These are phyloP conservation scores for Diplodia corticola DNA, from an alignment of 2,329 filamentous ascomycete genomes.

Conservation along the genomic window DNA sequence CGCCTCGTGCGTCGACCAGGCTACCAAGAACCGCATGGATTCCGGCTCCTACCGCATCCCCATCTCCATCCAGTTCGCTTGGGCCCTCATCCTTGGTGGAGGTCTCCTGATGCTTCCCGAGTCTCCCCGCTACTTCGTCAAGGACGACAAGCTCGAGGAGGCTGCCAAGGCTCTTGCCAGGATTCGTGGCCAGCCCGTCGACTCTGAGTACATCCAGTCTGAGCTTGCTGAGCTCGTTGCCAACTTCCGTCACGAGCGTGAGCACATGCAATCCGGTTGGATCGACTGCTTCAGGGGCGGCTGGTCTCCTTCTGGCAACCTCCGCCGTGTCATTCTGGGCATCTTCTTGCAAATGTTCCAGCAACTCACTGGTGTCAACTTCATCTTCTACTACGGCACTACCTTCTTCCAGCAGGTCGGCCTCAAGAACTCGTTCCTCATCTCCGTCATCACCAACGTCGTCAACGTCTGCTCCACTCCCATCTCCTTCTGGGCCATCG, in stretches of 20 bases:
- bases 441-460: constrained; percentile 80
- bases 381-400: constrained; percentile 69
- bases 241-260: constrained; percentile 59
- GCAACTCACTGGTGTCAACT: constrained; percentile 81
- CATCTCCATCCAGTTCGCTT: constrained; percentile 76
- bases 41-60: constrained; percentile 69
- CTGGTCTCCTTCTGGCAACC: constrained; percentile 53
- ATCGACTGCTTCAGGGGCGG: constrained; percentile 61
- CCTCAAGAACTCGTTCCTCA: constrained; percentile 76
- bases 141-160: constrained; percentile 67
- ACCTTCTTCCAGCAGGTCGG: constrained; percentile 79
- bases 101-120: constrained; percentile 80
- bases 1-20: constrained; percentile 73
- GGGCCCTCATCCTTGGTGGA: constrained; percentile 71
- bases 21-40: constrained; percentile 61
- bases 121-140: constrained; percentile 83
- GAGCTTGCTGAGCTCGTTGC: constrained; percentile 85
- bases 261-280: constrained; percentile 63
- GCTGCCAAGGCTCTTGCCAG: constrained; percentile 64
- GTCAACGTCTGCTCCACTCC: constrained; percentile 87
- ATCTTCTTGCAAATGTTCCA: constrained; percentile 54
- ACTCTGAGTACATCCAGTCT: constrained; percentile 73
- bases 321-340: constrained; percentile 50
- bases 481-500: constrained; percentile 82
- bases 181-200: constrained; percentile 71